Conservation (phyloP, 495 filamentous ascomycete genomes). For the Daldinia grandis region DNA sequence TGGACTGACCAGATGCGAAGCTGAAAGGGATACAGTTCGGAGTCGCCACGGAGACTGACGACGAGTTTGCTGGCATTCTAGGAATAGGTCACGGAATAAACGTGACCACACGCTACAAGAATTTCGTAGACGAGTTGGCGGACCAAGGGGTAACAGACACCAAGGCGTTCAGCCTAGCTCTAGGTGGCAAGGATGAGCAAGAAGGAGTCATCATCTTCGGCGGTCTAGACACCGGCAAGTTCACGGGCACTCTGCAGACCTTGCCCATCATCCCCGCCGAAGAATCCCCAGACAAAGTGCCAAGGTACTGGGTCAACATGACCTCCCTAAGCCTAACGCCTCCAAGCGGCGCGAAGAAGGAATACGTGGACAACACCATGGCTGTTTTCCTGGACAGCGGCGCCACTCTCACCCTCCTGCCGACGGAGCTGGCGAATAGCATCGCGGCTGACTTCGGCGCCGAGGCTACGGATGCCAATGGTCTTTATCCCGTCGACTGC, state of each 20-base stretch:
- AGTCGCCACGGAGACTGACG: constrained; percentile 49
- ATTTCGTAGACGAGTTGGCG: constrained; percentile 56
- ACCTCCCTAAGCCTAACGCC: constrained; percentile 63
- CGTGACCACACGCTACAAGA: constrained; percentile 52
- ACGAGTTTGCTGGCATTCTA: constrained; percentile 58
- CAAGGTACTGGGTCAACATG: constrained; percentile 68
- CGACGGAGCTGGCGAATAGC: constrained; percentile 64
- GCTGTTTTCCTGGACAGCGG: constrained; percentile 89
- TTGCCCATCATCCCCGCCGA: constrained; percentile 68
- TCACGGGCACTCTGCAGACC: constrained; percentile 71
- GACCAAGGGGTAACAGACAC: constrained; percentile 52
- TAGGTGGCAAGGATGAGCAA: constrained; percentile 57
- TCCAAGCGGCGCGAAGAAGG: constrained; percentile 53
- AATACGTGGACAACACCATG: constrained; percentile 59
- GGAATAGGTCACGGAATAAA: constrained; percentile 58
- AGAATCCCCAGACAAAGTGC: constrained; percentile 53
- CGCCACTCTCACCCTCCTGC: constrained; percentile 86
- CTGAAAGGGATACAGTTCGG: constrained; percentile 56
- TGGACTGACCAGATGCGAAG: constrained; percentile 33
- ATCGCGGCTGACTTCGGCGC: constrained; percentile 75
- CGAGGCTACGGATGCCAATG: constrained; percentile 55
- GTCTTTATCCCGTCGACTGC: constrained; percentile 77
- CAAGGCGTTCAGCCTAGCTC: constrained; percentile 58
- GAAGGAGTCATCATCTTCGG: constrained; percentile 90
- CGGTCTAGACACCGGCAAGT: constrained; percentile 88